Conservation (phyloP, 2,329 filamentous ascomycete species). For the Trichoderma atroviride region DNA sequence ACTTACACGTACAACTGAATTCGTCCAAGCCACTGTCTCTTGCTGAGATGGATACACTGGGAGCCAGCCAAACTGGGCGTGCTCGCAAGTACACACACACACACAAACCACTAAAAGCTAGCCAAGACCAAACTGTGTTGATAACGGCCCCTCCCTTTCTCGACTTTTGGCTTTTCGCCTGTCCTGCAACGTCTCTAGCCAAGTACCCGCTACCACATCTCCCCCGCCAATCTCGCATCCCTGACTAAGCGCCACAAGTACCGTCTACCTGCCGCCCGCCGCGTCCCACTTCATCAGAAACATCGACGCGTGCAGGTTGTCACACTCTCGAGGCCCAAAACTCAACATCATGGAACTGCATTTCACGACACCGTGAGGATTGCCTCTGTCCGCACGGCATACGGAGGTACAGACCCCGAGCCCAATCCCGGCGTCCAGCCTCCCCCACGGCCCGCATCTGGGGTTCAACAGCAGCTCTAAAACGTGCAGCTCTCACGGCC, state of each 20-base stretch:
- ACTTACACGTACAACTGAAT: background rate
- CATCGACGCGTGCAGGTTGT: constrained; percentile 5
- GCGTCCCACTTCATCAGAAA: constrained; percentile 1
- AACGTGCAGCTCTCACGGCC: background rate
- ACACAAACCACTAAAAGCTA: background rate
- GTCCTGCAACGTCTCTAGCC: background rate
- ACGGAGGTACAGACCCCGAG: background rate
- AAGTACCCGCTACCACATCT: background rate
- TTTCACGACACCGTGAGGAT: constrained; percentile 6
- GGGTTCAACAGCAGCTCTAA: constrained; percentile 11
- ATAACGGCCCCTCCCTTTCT: background rate
- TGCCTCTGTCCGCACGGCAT: constrained; percentile 16
- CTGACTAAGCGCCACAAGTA: background rate
- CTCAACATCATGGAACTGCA: background rate
- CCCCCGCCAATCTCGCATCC: background rate
- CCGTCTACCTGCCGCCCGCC: background rate
- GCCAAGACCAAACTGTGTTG: background rate
- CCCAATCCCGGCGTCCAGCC: background rate
- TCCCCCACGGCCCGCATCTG: constrained; percentile 11
- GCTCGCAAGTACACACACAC: background rate
- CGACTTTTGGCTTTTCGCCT: background rate
- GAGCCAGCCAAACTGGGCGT: background rate
- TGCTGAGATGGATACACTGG: background rate
- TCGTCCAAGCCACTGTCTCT: background rate
- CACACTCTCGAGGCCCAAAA: background rate